phyloP scores from a whole-genome alignment of 2,329 filamentous ascomycete genomes.

The Aulographum hederae region DNA sequence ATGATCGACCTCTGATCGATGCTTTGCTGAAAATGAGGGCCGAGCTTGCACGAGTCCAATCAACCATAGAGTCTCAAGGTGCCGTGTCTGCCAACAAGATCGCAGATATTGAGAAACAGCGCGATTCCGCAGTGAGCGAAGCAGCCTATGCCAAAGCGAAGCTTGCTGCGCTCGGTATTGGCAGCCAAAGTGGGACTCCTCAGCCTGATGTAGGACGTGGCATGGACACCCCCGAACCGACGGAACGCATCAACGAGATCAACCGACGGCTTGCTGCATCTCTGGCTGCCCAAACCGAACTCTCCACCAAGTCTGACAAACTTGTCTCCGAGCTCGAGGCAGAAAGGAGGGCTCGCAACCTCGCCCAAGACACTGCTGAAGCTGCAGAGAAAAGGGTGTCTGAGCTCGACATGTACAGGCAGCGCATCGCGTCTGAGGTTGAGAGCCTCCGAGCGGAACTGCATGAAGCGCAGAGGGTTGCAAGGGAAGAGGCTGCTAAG shows the following conservation, averaged over 20 bases:
- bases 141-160: conserved; percentile 91
- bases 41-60: conserved; percentile 78
- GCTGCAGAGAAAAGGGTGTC: conserved; percentile 67
- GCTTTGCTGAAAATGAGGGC: conserved; percentile 80
- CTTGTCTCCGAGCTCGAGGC: conserved; percentile 54
- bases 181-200: conserved; percentile 35
- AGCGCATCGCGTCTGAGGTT: conserved; percentile 67
- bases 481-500: conserved; percentile 64
- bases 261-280: conserved; percentile 68
- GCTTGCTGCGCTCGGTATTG: conserved; percentile 58
- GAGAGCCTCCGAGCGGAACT: conserved; percentile 75
- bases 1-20: conserved; percentile 82
- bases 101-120: conserved; percentile 83
- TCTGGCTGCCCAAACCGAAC: conserved; percentile 58
- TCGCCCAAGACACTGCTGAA: conserved; percentile 75
- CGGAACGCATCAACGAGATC: conserved; percentile 56
- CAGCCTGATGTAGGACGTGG: conserved; percentile 31
- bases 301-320: conserved; percentile 59
- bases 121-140: conserved; percentile 85
- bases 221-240: conserved; percentile 26
- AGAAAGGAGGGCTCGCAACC: conserved; percentile 61
- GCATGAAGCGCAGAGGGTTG: conserved; percentile 58
- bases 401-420: conserved; percentile 69
- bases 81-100: conserved; percentile 73
- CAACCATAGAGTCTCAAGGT: conserved; percentile 75